These are phyloP conservation scores for Conticribra guillardii DNA, from an alignment of 108 stramenopile genomes.

Conservation along the genomic window DNA sequence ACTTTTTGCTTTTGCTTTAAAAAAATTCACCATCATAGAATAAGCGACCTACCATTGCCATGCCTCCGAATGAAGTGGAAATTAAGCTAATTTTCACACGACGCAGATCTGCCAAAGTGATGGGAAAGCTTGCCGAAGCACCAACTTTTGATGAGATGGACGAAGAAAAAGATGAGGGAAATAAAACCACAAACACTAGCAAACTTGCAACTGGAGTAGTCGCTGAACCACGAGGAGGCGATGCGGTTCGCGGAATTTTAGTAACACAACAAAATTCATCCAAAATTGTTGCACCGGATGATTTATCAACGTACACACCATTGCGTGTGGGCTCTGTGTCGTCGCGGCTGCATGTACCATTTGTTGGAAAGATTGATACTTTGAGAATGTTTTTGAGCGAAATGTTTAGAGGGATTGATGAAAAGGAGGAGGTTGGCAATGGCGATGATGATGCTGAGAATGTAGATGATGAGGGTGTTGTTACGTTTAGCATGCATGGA, in stretches of 20 bases:
- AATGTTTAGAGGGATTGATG: conserved; percentile 81
- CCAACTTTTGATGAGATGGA: conserved; percentile 9
- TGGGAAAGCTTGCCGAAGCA: conserved; percentile 78
- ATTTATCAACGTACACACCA: conserved; percentile 88
- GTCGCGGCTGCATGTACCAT: conserved; percentile 89
- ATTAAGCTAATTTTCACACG: conserved; percentile 89
- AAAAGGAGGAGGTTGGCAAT: conserved; percentile 24
- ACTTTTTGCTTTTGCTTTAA: neutral
- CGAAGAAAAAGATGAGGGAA: conserved; percentile 32
- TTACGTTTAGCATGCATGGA: conserved; percentile 69
- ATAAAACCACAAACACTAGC: conserved; percentile 33
- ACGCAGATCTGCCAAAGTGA: conserved; percentile 86
- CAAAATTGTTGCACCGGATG: conserved; percentile 84
- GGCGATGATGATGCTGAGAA: conserved; percentile 12
- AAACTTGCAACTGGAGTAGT: conserved; percentile 14
- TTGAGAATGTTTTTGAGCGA: conserved; percentile 78
- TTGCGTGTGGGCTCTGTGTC: conserved; percentile 85
- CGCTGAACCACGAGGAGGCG: conserved; percentile 60
- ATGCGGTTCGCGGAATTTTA: conserved; percentile 76
- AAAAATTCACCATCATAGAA: conserved; percentile 33
- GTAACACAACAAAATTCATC: conserved; percentile 88
- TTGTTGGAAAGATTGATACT: conserved; percentile 73
- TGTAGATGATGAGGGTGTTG: conserved; percentile 39
- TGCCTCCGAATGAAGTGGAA: conserved; percentile 88
- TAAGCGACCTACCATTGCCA: conserved; percentile 85